These are phyloP conservation scores for Cercospora sojina DNA, from an alignment of 2,329 filamentous ascomycete genomes.

Conservation along the genomic window DNA sequence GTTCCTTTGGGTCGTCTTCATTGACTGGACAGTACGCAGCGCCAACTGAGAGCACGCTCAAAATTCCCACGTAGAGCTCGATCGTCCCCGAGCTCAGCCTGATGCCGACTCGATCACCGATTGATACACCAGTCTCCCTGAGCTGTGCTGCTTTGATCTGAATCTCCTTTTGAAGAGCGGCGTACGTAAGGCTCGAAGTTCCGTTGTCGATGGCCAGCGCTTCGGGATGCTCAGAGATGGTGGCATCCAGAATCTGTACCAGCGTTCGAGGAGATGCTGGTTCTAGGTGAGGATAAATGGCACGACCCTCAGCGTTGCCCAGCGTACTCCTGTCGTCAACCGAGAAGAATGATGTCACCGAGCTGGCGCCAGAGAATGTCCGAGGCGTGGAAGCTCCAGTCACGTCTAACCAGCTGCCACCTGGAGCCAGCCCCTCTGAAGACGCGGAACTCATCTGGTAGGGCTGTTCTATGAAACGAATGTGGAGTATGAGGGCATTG, in stretches of 20 bases:
- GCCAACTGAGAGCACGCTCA: conserved; percentile 36
- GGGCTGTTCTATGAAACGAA: background rate
- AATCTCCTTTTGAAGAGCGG: background rate
- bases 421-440: background rate
- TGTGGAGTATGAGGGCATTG: background rate
- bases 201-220: conserved; percentile 20
- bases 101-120: conserved; percentile 25
- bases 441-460: background rate
- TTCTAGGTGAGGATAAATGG: conserved; percentile 1
- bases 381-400: background rate
- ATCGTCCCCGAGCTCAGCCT: conserved; percentile 9
- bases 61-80: conserved; percentile 26
- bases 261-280: background rate
- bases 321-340: background rate
- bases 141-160: background rate
- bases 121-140: conserved; percentile 1
- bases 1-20: conserved; percentile 24
- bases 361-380: background rate
- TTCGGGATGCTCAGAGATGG: conserved; percentile 1
- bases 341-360: background rate
- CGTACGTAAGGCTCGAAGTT: conserved; percentile 5
- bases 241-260: background rate
- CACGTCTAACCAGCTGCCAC: background rate
- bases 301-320: background rate
- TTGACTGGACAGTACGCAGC: conserved; percentile 29